Conservation (phyloP, 192 early-diverging fungal species). For the Umbelopsis sp. region DNA sequence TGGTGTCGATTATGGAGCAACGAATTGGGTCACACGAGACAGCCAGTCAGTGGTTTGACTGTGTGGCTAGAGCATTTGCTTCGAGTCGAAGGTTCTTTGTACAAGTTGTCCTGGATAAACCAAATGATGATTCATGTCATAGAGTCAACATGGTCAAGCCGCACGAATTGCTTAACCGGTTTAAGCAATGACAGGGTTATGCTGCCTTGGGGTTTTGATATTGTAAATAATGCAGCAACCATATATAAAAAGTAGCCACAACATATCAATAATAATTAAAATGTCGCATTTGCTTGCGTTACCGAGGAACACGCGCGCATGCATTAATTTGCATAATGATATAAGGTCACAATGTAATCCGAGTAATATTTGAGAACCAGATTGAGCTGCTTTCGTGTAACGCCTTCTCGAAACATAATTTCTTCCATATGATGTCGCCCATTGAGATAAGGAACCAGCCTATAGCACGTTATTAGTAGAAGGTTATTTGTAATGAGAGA, state of each 20-base stretch:
- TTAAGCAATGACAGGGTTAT: neutral
- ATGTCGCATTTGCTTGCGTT: too few relatives aligned
- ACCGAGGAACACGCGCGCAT: too few relatives aligned
- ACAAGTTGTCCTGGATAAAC: neutral
- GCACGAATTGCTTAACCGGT: neutral
- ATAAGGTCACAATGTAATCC: slow-evolving; percentile 36
- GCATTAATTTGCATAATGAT: slow-evolving; percentile 22
- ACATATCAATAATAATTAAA: neutral
- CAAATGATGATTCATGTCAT: slow-evolving; percentile 7
- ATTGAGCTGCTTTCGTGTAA: slow-evolving; percentile 41
- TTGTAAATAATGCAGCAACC: neutral
- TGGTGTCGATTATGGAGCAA: neutral
- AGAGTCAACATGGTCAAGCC: neutral
- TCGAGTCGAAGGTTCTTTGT: neutral
- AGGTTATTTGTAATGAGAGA: neutral
- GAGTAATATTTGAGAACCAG: slow-evolving; percentile 41
- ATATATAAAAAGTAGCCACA: neutral
- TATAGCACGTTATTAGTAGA: slow-evolving; percentile 20
- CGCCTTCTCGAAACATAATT: slow-evolving; percentile 68
- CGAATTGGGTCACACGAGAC: neutral
- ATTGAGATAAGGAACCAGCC: slow-evolving; percentile 75
- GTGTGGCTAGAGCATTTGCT: neutral
- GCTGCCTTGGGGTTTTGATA: neutral
- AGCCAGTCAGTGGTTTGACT: neutral
- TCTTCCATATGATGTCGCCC: slow-evolving; percentile 81